A percentile compares a stretch with the other conserved stretches of the same genome.
phyloP scores from a whole-genome alignment of 345 rosid genomes.

The Lumnitzera littorea region DNA sequence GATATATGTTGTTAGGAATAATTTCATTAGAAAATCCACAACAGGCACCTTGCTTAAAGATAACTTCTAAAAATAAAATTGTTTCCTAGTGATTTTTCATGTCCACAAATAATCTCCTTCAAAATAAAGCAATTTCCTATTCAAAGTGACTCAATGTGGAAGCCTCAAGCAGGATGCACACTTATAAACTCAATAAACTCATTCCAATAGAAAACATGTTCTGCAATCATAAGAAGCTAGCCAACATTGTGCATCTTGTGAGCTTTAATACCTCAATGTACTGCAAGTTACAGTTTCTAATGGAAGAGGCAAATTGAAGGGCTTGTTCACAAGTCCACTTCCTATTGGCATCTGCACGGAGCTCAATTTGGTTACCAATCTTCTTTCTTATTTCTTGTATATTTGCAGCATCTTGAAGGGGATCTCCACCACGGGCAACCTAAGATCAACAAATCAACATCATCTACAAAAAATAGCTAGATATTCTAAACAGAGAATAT shows the following conservation, averaged over 20 bases:
- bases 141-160: neutral
- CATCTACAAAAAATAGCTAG: too few relatives aligned
- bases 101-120: too few relatives aligned
- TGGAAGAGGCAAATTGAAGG: conserved; percentile 47
- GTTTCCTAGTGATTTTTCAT: too few relatives aligned
- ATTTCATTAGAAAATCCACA: too few relatives aligned
- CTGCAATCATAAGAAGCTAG: neutral
- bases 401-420: conserved; percentile 69
- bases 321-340: conserved; percentile 88
- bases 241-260: neutral
- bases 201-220: neutral
- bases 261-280: conserved; percentile 66
- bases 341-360: conserved; percentile 92
- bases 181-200: neutral
- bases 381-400: conserved; percentile 70
- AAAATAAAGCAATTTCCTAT: too few relatives aligned
- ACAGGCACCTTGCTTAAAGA: too few relatives aligned
- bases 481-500: too few relatives aligned
- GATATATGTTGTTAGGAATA: too few relatives aligned
- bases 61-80: neutral
- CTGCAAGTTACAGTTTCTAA: conserved; percentile 66
- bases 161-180: too few relatives aligned
- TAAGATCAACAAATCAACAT: conserved; percentile 7
- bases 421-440: conserved; percentile 79
- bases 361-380: conserved; percentile 55